A percentile compares a stretch with the other conserved stretches of the same genome.
phyloP scores from a whole-genome alignment of 2,329 filamentous ascomycete genomes.

The Trichoderma sp. region DNA sequence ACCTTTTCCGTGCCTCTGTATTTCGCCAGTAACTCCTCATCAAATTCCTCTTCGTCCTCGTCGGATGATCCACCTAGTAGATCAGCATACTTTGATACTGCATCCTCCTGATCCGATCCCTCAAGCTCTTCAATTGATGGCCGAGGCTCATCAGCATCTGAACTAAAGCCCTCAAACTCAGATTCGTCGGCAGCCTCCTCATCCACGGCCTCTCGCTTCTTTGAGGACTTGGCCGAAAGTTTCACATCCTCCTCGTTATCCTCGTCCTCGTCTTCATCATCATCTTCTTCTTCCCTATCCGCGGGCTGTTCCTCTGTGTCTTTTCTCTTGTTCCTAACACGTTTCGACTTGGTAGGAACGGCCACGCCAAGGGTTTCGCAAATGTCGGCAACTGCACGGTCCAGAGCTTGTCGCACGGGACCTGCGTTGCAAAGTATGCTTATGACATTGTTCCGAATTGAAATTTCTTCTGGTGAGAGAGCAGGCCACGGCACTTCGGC shows the following conservation, averaged over 20 bases:
- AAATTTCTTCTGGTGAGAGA: slow-evolving; percentile 51
- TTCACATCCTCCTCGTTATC: not conserved
- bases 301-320: slow-evolving; percentile 33
- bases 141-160: slow-evolving; percentile 30
- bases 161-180: slow-evolving; percentile 39
- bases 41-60: slow-evolving; percentile 43
- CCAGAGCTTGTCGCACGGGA: slow-evolving; percentile 49
- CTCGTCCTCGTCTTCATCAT: not conserved
- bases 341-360: slow-evolving; percentile 42
- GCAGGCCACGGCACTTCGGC: slow-evolving; percentile 49
- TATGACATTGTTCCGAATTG: slow-evolving; percentile 57
- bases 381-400: slow-evolving; percentile 48
- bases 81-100: slow-evolving; percentile 43
- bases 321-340: slow-evolving; percentile 32
- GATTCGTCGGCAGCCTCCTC: slow-evolving; percentile 36
- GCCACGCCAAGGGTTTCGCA: slow-evolving; percentile 50
- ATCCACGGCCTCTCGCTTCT: slow-evolving; percentile 27
- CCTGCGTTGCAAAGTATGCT: slow-evolving; percentile 55
- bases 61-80: slow-evolving; percentile 46
- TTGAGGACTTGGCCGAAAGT: not conserved
- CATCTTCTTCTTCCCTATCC: slow-evolving; percentile 17
- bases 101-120: slow-evolving; percentile 35
- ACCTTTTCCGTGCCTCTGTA: slow-evolving; percentile 37
- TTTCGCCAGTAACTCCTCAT: slow-evolving; percentile 32
- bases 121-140: slow-evolving; percentile 26